phyloP scores from a whole-genome alignment of 2,329 filamentous ascomycete genomes.

The Apiospora saccharicola region DNA sequence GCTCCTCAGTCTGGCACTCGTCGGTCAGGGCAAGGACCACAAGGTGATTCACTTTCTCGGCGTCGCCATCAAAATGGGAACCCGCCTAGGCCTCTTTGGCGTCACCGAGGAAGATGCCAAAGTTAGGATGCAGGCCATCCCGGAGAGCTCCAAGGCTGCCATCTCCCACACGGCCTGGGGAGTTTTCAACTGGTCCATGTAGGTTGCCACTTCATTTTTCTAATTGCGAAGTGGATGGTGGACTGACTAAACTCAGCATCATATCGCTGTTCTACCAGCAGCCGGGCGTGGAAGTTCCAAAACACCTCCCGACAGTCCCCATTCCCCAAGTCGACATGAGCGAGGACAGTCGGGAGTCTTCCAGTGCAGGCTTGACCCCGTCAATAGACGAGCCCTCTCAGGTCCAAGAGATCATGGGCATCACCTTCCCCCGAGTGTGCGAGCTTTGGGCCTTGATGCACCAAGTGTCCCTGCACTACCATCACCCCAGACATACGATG shows the following conservation, averaged over 20 bases:
- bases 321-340: conserved; percentile 30
- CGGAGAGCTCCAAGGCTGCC: conserved; percentile 28
- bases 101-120: conserved; percentile 24
- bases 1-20: conserved; percentile 44
- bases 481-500: conserved; percentile 32
- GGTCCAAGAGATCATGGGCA: conserved; percentile 34
- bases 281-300: conserved; percentile 38
- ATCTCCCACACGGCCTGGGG: conserved; percentile 42
- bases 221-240: too few relatives aligned
- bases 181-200: conserved; percentile 49
- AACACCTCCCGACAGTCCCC: conserved; percentile 34
- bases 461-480: conserved; percentile 39
- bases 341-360: neutral
- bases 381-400: neutral
- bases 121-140: conserved; percentile 23
- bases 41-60: conserved; percentile 40
- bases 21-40: conserved; percentile 46
- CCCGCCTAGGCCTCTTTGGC: conserved; percentile 41
- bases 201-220: too few relatives aligned
- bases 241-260: conserved; percentile 35
- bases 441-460: conserved; percentile 48
- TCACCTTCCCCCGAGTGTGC: conserved; percentile 42
- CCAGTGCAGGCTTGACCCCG: neutral
- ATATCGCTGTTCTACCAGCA: conserved; percentile 43
- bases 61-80: conserved; percentile 41